phyloP scores from a whole-genome alignment of 2,329 filamentous ascomycete species.

The Sporothrix phasma region DNA sequence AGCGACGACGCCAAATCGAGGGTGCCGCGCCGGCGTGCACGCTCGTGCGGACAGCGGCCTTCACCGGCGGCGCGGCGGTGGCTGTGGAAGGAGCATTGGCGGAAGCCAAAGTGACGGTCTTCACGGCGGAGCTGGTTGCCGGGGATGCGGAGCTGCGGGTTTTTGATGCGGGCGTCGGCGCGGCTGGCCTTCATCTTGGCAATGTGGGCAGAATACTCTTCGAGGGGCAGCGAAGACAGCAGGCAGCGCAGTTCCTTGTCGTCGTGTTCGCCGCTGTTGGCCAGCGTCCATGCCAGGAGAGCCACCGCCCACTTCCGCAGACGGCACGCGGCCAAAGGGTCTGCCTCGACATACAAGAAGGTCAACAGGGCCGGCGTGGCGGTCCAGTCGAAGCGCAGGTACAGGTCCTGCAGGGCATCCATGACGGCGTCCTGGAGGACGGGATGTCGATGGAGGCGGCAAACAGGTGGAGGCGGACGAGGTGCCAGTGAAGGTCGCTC shows the following conservation, averaged over 20 bases:
- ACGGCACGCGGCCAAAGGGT: slow-evolving; percentile 38
- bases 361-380: slow-evolving; percentile 41
- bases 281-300: slow-evolving; percentile 49
- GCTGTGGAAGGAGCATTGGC: slow-evolving; percentile 51
- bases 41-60: slow-evolving; percentile 40
- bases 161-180: slow-evolving; percentile 46
- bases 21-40: background rate
- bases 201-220: slow-evolving; percentile 43
- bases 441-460: slow-evolving; percentile 41
- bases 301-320: slow-evolving; percentile 50
- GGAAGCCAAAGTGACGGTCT: slow-evolving; percentile 49
- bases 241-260: slow-evolving; percentile 28
- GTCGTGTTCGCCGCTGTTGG: slow-evolving; percentile 19
- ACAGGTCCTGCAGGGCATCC: slow-evolving; percentile 49
- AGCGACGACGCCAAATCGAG: background rate
- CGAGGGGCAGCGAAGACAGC: slow-evolving; percentile 33
- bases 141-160: slow-evolving; percentile 49
- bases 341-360: slow-evolving; percentile 45
- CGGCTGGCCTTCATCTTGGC: slow-evolving; percentile 41
- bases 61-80: slow-evolving; percentile 46
- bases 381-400: slow-evolving; percentile 49
- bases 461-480: slow-evolving; percentile 48
- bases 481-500: slow-evolving; percentile 42
- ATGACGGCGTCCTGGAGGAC: slow-evolving; percentile 47
- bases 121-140: slow-evolving; percentile 46